A percentile compares a stretch with the other conserved stretches of the same genome.
These are phyloP conservation scores for Hymenoscyphus repandus DNA, from an alignment of 2,329 filamentous ascomycete species.

Conservation along the genomic window DNA sequence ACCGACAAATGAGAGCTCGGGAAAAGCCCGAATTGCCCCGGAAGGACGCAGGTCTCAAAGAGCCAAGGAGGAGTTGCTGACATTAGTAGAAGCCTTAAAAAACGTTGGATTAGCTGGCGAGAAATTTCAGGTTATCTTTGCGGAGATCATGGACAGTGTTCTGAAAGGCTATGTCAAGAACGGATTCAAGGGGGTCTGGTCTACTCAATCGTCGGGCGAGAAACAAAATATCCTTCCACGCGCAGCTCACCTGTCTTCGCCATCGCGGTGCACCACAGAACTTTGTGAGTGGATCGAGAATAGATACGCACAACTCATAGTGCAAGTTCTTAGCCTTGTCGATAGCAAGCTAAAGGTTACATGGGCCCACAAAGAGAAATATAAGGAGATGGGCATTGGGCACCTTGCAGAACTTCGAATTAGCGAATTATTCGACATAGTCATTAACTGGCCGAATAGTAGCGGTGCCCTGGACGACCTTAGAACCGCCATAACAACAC, in stretches of 20 bases:
- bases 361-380: conserved; percentile 57
- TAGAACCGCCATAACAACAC: conserved; percentile 62
- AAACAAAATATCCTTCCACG: conserved; percentile 19
- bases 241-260: conserved; percentile 32
- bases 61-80: conserved; percentile 47
- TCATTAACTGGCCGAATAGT: conserved; percentile 68
- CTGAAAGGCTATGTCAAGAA: conserved; percentile 58
- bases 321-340: conserved; percentile 49
- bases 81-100: conserved; percentile 53
- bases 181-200: conserved; percentile 61
- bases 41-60: conserved; percentile 27
- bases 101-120: conserved; percentile 65
- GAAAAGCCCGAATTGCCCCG: conserved; percentile 14
- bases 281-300: conserved; percentile 65
- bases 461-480: conserved; percentile 70
- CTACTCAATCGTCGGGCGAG: conserved; percentile 1
- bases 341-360: conserved; percentile 35
- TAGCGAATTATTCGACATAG: conserved; percentile 72
- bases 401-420: conserved; percentile 66
- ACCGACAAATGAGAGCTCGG: conserved; percentile 7
- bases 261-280: conserved; percentile 51
- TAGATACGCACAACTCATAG: conserved; percentile 58
- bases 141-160: conserved; percentile 62
- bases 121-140: conserved; percentile 64
- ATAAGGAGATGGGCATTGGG: conserved; percentile 65